Percentiles rank a stretch among this genome's conserved stretches.
These are phyloP conservation scores for Silene coronaria DNA, from an alignment of 179 eudicot genomes.

Conservation along the genomic window DNA sequence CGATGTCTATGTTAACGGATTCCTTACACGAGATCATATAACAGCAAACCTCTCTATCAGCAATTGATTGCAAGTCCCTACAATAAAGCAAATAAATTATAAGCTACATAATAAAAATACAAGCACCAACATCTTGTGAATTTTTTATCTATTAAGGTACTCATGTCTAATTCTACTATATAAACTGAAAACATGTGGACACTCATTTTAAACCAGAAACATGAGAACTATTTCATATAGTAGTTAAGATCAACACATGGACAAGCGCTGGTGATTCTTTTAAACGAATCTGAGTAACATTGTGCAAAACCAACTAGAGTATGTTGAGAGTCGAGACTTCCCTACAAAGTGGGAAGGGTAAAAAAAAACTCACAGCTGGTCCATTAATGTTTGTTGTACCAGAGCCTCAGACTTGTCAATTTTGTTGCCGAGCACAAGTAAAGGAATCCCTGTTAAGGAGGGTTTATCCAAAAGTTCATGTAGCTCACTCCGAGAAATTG, in stretches of 20 bases:
- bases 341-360: neutral
- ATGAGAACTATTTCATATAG: neutral
- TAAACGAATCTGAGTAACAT: neutral
- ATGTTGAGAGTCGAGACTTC: neutral
- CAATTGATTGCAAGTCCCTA: conserved; percentile 59
- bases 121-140: neutral
- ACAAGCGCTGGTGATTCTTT: neutral
- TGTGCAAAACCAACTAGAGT: neutral
- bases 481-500: conserved; percentile 69
- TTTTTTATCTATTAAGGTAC: too few species aligned
- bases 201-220: too few species aligned
- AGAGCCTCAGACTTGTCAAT: conserved; percentile 90
- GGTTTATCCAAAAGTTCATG: conserved; percentile 79
- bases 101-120: neutral
- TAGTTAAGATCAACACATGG: neutral
- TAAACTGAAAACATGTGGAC: too few species aligned
- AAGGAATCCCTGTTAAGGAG: conserved; percentile 60
- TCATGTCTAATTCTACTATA: too few species aligned
- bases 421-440: conserved; percentile 86
- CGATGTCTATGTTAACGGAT: conserved; percentile 63
- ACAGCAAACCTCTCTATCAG: conserved; percentile 81
- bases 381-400: conserved; percentile 59
- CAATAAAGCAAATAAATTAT: neutral
- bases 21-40: conserved; percentile 97
- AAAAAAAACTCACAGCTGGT: conserved; percentile 64